Evolutionary conservation across 2,329 filamentous ascomycete species (phyloP), one percentile per base, ranked within the genome.

Genomic region (Xylaria sp.): DNA sequence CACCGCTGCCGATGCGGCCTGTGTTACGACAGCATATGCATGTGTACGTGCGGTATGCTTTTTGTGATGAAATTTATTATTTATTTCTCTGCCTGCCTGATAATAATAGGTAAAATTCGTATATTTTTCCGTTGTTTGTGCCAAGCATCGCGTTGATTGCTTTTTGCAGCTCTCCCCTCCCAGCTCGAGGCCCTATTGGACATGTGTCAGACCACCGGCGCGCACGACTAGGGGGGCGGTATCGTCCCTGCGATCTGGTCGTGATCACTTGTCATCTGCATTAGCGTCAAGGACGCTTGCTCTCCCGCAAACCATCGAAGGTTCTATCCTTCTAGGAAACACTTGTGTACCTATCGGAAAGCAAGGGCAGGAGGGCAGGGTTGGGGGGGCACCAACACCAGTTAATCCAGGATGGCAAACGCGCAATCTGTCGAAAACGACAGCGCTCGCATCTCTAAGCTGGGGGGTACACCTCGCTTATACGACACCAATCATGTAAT

Each of bases 181-280:
- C 48, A 29, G 37, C 37, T 52, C 39, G 20, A 45, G 44, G 38
- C 38, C 44, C 40, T n/a, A 61, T 61, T 61, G 52, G 56, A 7
- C 41, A 13, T 61, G 58, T 61, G 58, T 43, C 48, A 61, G 50
- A 59, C 45, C 13, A 48, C 19, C 43, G 16, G 39, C 22, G 52
- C 48, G 41, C 52, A 58, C 41, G 52, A 59, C 58, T 38, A 56
- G 58, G 58, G 48, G 44, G 52, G 22, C 38, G 42, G 44, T 16
- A 37, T 42, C 40, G 50, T 55, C 44, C 49, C 52, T 50, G 39
- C 58, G 52, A 56, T 59, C 50, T 48, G 54, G 50, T 54, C 39
- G 54, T 45, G 50, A 56, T 53, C 29, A 34, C 29, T 34, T 34
- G 9, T 34, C 29, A 34, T 34, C 5, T 52, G 39, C 39, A 54